These are phyloP conservation scores for Euphorbia peplus DNA, from an alignment of 345 rosid species.

Conservation along the genomic window DNA sequence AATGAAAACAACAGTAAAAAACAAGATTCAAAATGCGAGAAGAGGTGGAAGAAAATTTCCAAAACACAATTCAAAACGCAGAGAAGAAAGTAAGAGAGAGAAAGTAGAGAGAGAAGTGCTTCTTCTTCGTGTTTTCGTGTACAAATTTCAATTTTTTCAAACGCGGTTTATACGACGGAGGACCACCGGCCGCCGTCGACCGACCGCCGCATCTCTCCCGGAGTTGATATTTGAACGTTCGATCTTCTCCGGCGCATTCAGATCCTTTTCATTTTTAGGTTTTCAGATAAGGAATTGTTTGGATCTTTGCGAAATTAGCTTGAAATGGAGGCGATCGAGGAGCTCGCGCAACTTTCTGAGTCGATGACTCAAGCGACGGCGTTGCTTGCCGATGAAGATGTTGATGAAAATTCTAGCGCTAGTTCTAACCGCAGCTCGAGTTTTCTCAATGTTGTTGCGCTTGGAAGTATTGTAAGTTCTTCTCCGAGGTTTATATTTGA, in stretches of 20 bases:
- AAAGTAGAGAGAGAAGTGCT: neutral
- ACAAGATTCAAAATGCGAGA: neutral
- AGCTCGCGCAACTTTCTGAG: constrained; percentile 19
- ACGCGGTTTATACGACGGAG: neutral
- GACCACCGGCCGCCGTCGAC: neutral
- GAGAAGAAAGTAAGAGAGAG: neutral
- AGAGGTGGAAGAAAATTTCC: neutral
- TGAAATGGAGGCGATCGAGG: constrained; percentile 28
- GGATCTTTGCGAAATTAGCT: neutral
- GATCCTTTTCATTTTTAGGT: constrained; percentile 3
- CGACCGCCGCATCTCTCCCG: no score
- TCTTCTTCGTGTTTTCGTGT: neutral
- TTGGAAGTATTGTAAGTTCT: constrained; percentile 23
- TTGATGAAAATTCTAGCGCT: constrained; percentile 14
- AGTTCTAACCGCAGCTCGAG: constrained; percentile 13
- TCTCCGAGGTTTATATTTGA: neutral
- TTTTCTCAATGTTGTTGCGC: constrained; percentile 25
- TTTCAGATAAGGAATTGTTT: neutral
- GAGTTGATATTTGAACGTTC: neutral
- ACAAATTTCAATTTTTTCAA: neutral
- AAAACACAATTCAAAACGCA: constrained; percentile 1
- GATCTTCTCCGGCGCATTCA: neutral
- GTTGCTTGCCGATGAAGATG: constrained; percentile 27
- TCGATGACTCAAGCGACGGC: constrained; percentile 25
- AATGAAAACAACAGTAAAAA: neutral